phyloP scores from a whole-genome alignment of 1,139 yeast genomes.

The Debaryomyces psychrophilus region DNA sequence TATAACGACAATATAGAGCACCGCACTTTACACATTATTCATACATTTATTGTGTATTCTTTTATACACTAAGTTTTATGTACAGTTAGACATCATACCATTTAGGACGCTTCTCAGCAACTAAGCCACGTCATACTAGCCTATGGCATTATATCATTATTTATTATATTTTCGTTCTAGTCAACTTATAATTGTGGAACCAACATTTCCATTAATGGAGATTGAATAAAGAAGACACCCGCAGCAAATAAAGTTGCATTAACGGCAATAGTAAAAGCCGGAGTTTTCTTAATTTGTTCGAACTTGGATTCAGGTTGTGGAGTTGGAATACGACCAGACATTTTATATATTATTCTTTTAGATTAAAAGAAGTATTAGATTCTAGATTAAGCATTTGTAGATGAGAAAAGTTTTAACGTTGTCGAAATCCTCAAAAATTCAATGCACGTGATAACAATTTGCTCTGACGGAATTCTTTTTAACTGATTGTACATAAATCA shows the following conservation, averaged over 20 bases:
- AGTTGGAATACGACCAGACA: slow-evolving; percentile 32
- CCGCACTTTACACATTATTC: background rate
- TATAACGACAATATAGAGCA: background rate
- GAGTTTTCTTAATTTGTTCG: slow-evolving; percentile 59
- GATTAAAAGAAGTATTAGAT: background rate
- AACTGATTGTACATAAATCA: background rate
- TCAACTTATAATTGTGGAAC: slow-evolving; percentile 65
- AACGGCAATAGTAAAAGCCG: slow-evolving; percentile 63
- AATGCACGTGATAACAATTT: slow-evolving; percentile 1
- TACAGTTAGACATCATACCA: slow-evolving; percentile 2
- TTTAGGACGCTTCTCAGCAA: slow-evolving; percentile 1
- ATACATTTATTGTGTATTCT: slow-evolving; percentile 6
- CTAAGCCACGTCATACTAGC: background rate
- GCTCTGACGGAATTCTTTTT: slow-evolving; percentile 7
- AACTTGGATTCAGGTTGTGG: slow-evolving; percentile 39
- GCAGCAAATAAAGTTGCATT: slow-evolving; percentile 68
- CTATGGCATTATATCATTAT: background rate
- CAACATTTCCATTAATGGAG: slow-evolving; percentile 78
- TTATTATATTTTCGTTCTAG: background rate
- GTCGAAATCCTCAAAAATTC: slow-evolving; percentile 1
- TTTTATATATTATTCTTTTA: slow-evolving; percentile 15
- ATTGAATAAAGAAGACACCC: slow-evolving; percentile 75
- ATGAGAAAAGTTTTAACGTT: slow-evolving; percentile 10
- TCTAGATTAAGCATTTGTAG: background rate
- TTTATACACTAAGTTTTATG: slow-evolving; percentile 5